Conservation (phyloP, 169 alveolate genomes). For the Cryptosporidium tyzzeri region DNA sequence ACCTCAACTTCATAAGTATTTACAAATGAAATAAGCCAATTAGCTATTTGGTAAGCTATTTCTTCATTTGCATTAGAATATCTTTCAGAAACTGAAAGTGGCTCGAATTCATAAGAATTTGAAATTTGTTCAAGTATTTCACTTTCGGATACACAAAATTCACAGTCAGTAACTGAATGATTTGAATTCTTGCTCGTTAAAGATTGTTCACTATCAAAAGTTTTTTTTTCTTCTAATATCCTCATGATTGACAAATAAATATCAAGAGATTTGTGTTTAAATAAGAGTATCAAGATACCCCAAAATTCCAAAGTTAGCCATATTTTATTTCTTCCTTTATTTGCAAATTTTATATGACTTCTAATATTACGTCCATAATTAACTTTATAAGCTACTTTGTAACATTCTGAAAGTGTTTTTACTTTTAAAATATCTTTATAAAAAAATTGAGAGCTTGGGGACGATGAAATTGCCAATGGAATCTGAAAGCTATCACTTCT, state of each 20-base stretch:
- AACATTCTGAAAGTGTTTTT: constrained; percentile 45
- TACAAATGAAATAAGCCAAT: constrained; percentile 50
- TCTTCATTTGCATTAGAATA: background rate
- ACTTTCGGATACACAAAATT: constrained; percentile 37
- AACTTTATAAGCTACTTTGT: constrained; percentile 15
- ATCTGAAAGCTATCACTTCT: constrained; percentile 27
- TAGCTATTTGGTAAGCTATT: background rate
- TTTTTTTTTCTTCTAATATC: constrained; percentile 21
- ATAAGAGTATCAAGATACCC: constrained; percentile 51
- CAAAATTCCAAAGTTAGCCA: constrained; percentile 66
- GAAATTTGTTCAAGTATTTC: background rate
- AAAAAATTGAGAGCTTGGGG: constrained; percentile 11
- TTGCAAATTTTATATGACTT: background rate
- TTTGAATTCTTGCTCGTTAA: background rate
- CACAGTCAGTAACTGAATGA: constrained; percentile 8
- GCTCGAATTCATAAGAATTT: background rate
- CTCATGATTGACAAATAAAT: constrained; percentile 35
- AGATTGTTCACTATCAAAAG: background rate
- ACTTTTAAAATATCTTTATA: constrained; percentile 38
- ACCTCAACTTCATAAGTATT: constrained; percentile 51
- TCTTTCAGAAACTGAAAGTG: constrained; percentile 3
- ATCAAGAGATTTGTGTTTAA: constrained; percentile 33
- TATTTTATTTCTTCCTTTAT: constrained; percentile 15
- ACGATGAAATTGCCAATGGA: constrained; percentile 48
- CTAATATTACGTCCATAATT: background rate